Conservation (phyloP, 1,284 basidiomycete species). For the Athelia psychrophila region DNA sequence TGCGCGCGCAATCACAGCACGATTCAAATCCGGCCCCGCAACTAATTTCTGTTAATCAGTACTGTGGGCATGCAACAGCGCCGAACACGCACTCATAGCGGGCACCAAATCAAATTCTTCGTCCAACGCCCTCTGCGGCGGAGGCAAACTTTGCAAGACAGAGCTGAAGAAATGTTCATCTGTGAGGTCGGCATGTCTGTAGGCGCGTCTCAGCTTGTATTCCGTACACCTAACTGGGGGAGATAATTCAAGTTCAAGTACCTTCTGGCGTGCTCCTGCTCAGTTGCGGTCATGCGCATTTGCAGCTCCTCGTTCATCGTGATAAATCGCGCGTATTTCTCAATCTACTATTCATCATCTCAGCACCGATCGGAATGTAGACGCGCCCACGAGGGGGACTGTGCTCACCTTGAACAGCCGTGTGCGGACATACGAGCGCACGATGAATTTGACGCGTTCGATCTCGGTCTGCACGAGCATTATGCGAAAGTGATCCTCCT, state of each 20-base stretch:
- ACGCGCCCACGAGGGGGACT: background rate
- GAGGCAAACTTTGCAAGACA: conserved; percentile 78
- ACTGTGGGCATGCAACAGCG: background rate
- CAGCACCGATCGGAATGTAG: conserved; percentile 1
- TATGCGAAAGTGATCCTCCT: conserved; percentile 89
- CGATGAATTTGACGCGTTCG: conserved; percentile 88
- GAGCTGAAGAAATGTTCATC: conserved; percentile 73
- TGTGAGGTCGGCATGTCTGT: conserved; percentile 69
- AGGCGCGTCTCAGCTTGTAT: background rate
- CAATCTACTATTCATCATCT: conserved; percentile 55
- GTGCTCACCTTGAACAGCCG: conserved; percentile 75
- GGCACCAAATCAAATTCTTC: conserved; percentile 70
- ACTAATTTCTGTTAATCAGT: conserved; percentile 41
- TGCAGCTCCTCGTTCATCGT: conserved; percentile 66
- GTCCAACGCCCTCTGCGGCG: conserved; percentile 69
- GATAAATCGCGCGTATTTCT: conserved; percentile 81
- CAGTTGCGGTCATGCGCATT: conserved; percentile 70
- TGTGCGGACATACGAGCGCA: conserved; percentile 84
- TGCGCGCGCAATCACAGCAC: conserved; percentile 80
- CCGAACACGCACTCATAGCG: conserved; percentile 65
- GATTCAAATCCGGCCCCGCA: conserved; percentile 67
- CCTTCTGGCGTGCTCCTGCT: conserved; percentile 77
- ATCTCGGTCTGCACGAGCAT: conserved; percentile 92
- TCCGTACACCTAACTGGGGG: background rate
- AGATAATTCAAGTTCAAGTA: conserved; percentile 19